These are phyloP conservation scores for Apophysomyces trapeziformis DNA, from an alignment of 371 early-diverging fungal genomes.

Conservation along the genomic window DNA sequence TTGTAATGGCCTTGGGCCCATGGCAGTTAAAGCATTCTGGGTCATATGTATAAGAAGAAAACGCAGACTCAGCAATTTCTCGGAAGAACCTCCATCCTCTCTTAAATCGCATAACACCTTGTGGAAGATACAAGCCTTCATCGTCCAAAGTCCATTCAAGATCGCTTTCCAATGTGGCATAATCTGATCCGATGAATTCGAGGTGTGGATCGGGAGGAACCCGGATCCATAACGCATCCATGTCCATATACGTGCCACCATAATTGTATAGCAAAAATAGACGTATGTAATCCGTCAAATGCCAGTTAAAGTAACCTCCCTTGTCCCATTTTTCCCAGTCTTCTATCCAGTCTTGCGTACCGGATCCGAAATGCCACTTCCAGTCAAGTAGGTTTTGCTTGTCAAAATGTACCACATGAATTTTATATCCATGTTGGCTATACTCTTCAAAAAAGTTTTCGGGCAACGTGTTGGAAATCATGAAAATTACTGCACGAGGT, in stretches of 20 bases:
- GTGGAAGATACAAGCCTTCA: constrained; percentile 63
- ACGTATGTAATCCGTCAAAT: constrained; percentile 66
- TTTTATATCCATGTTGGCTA: constrained; percentile 59
- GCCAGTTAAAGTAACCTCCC: constrained; percentile 61
- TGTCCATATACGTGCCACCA: constrained; percentile 75
- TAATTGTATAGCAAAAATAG: constrained; percentile 64
- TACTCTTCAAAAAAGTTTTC: constrained; percentile 60
- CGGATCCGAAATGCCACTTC: constrained; percentile 67
- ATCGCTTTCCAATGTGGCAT: constrained; percentile 52
- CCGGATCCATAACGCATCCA: constrained; percentile 73
- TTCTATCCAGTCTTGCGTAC: constrained; percentile 62
- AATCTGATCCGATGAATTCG: constrained; percentile 69
- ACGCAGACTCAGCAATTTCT: constrained; percentile 62
- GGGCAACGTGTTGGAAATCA: constrained; percentile 63
- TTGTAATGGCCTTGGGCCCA: constrained; percentile 67
- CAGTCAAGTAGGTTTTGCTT: constrained; percentile 60
- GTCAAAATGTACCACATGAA: constrained; percentile 61
- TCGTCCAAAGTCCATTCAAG: constrained; percentile 65
- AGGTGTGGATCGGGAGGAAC: constrained; percentile 56
- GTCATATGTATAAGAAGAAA: constrained; percentile 57
- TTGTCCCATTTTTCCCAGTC: constrained; percentile 65
- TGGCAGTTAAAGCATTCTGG: constrained; percentile 69
- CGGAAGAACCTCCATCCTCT: constrained; percentile 66
- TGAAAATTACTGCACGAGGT: constrained; percentile 62
- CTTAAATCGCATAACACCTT: constrained; percentile 69